Evolutionary conservation across 1,284 basidiomycete species (phyloP).

Genomic region (Ustilago lituana): DNA sequence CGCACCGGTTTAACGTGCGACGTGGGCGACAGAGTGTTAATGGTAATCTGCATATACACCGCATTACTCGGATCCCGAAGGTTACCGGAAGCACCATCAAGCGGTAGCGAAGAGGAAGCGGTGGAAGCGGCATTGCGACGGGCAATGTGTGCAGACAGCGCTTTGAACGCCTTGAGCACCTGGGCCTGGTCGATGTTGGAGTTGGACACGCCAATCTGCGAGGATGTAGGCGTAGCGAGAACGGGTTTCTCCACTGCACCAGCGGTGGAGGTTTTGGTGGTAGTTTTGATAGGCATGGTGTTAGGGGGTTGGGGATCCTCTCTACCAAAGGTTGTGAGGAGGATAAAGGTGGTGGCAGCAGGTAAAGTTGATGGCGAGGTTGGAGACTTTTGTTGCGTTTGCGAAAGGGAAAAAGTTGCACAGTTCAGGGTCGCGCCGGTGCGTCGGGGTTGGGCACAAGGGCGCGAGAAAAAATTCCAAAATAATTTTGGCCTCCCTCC

Average conservation of each 20-base stretch:
- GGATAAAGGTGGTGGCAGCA: neutral
- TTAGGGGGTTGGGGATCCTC: no score
- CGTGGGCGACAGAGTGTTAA: conserved; percentile 50
- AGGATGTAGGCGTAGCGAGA: conserved; percentile 17
- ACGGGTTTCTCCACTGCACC: conserved; percentile 20
- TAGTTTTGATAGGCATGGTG: conserved; percentile 26
- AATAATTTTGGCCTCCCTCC: no score
- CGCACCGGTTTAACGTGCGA: conserved; percentile 60
- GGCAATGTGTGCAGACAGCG: conserved; percentile 51
- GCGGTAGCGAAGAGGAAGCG: conserved; percentile 39
- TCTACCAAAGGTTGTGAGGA: no score
- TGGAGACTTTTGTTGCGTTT: no score
- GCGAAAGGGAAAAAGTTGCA: no score
- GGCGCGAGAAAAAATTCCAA: conserved; percentile 17
- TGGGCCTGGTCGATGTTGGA: conserved; percentile 51
- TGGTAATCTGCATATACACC: conserved; percentile 57
- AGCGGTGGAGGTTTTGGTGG: neutral
- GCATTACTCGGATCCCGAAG: conserved; percentile 48
- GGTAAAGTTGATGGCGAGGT: neutral
- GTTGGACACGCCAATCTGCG: conserved; percentile 25
- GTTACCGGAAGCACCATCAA: conserved; percentile 44
- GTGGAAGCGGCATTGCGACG: conserved; percentile 12
- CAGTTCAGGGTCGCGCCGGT: no score
- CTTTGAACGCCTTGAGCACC: conserved; percentile 58
- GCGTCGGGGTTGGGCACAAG: no score